Conservation (phyloP, 2,329 filamentous ascomycete genomes). For the Talaromyces piceae region DNA sequence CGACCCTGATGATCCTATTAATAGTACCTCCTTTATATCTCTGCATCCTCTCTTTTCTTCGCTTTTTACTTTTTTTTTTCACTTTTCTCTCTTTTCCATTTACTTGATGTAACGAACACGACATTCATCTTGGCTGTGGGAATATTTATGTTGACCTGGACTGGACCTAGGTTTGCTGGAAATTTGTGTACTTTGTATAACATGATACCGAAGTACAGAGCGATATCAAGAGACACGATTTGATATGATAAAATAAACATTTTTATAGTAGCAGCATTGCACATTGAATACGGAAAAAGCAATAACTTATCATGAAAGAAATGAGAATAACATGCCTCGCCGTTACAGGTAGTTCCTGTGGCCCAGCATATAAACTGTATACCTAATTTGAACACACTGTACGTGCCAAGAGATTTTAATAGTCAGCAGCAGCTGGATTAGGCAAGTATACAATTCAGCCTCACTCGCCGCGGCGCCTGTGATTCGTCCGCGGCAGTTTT, state of each 20-base stretch:
- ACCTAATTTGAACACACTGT: no score
- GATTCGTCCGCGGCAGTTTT: background rate
- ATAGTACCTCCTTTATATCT: no score
- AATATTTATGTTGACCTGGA: background rate
- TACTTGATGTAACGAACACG: background rate
- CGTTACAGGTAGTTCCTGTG: no score
- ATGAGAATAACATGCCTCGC: no score
- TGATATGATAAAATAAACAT: constrained; percentile 13
- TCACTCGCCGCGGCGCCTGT: background rate
- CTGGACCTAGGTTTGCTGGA: background rate
- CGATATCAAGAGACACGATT: constrained; percentile 11
- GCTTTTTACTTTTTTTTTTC: no score
- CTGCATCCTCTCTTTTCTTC: no score
- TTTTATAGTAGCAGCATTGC: no score
- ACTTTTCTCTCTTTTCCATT: background rate
- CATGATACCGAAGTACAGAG: background rate
- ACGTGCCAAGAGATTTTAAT: no score
- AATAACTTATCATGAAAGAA: no score
- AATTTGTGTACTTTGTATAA: background rate
- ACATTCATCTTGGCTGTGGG: background rate
- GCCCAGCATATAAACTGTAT: no score
- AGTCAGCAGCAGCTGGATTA: no score
- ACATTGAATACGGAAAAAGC: no score
- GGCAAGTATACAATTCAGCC: background rate
- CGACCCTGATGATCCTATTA: background rate